Conservation (phyloP, 495 filamentous ascomycete species). For the Recurvomyces mirabilis region DNA sequence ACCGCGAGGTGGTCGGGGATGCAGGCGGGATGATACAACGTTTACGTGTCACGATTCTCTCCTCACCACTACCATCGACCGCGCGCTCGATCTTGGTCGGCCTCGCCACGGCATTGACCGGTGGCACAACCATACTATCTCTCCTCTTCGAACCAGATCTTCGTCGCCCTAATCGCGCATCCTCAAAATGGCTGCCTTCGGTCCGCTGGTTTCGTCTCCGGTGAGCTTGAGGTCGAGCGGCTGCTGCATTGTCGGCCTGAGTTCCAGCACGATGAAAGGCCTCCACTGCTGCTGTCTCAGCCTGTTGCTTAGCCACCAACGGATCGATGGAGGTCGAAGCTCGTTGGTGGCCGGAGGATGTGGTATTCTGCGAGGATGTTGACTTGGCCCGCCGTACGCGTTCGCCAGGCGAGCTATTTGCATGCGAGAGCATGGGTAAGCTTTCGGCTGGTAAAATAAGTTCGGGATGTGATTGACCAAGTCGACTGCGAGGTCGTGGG, state of each 20-base stretch:
- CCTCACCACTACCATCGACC: conserved; percentile 2
- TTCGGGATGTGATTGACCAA: no score
- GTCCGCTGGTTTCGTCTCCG: conserved; percentile 13
- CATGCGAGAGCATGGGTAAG: conserved; percentile 25
- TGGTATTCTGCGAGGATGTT: conserved; percentile 16
- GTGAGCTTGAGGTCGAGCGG: conserved; percentile 1
- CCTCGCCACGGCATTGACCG: no score
- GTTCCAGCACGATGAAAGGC: conserved; percentile 26
- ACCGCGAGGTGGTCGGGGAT: neutral
- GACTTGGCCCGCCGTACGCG: conserved; percentile 28
- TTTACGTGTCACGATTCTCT: conserved; percentile 10
- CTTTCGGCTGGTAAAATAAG: neutral
- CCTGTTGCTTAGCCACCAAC: conserved; percentile 25
- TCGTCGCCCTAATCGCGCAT: conserved; percentile 14
- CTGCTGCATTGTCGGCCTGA: neutral
- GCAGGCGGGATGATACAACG: conserved; percentile 13
- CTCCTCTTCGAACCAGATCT: no score
- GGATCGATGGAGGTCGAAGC: conserved; percentile 19
- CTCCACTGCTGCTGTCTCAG: conserved; percentile 27
- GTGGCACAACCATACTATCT: no score
- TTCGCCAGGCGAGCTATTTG: conserved; percentile 24
- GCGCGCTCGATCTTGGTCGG: neutral
- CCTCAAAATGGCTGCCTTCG: conserved; percentile 21
- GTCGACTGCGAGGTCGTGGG: no score
- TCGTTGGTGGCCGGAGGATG: conserved; percentile 12